A percentile compares a stretch with the other conserved stretches of the same genome.
Evolutionary conservation across 257 asterid genomes (phyloP).

Genomic region (Jaltomata sinuosa): DNA sequence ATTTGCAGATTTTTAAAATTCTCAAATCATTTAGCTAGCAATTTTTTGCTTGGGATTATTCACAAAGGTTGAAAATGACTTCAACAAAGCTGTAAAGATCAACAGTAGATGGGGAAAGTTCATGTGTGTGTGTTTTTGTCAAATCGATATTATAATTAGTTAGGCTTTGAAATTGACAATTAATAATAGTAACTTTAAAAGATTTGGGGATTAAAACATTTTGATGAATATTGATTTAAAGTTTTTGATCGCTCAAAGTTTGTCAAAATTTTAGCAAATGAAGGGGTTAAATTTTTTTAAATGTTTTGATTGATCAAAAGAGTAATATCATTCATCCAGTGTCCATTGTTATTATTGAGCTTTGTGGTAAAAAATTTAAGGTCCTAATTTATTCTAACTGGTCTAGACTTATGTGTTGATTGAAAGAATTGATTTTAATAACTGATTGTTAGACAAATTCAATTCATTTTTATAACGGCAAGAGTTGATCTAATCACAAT

Average conservation of each 20-base stretch:
- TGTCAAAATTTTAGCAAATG: neutral
- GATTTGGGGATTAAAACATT: neutral
- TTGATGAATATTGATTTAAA: neutral
- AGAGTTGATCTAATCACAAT: neutral
- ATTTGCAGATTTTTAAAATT: neutral
- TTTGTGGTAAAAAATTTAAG: neutral
- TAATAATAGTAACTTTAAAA: neutral
- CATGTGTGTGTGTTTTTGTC: neutral
- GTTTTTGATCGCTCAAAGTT: neutral
- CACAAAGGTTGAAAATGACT: neutral
- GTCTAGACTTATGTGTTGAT: neutral
- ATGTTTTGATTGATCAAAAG: neutral
- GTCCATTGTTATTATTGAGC: neutral
- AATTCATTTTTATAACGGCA: neutral
- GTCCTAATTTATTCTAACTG: neutral
- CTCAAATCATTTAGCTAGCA: neutral
- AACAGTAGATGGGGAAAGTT: neutral
- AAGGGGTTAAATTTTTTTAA: neutral
- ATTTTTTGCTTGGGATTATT: neutral
- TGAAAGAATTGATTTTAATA: neutral
- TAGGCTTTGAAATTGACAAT: neutral
- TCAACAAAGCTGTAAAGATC: neutral
- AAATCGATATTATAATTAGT: neutral
- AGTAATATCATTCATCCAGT: neutral
- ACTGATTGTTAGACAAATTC: neutral